Evolutionary conservation across 2,329 filamentous ascomycete species (phyloP).

Genomic region (Akanthomyces uredinophilus): DNA sequence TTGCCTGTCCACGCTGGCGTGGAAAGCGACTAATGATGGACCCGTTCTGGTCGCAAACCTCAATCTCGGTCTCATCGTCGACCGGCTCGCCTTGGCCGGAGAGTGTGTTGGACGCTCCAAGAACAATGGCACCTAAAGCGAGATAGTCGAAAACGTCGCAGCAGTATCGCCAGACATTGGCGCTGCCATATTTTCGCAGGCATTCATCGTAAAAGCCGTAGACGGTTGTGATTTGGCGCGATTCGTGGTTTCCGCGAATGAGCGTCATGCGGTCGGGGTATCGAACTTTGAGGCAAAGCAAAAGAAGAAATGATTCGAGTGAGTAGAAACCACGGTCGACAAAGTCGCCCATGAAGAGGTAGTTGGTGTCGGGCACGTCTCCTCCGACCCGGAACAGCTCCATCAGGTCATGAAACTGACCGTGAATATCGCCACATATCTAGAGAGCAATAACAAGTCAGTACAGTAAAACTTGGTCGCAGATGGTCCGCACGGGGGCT

Average conservation of each 20-base stretch:
- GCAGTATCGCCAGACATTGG: conserved; percentile 95
- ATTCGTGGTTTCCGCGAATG: conserved; percentile 93
- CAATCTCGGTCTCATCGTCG: conserved; percentile 80
- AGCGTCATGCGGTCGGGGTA: conserved; percentile 97
- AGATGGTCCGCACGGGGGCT: neutral
- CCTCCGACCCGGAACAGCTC: conserved; percentile 91
- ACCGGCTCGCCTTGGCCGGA: conserved; percentile 41
- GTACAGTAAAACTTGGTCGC: neutral
- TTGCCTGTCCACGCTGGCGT: conserved; percentile 35
- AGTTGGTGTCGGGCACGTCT: conserved; percentile 92
- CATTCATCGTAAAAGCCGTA: conserved; percentile 99
- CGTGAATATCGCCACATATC: conserved; percentile 97
- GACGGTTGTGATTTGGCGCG: conserved; percentile 91
- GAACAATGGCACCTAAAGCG: conserved; percentile 79
- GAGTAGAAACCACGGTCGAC: conserved; percentile 98
- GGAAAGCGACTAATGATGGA: conserved; percentile 70
- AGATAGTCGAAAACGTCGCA: conserved; percentile 98
- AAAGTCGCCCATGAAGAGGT: conserved; percentile 98
- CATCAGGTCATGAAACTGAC: conserved; percentile 96
- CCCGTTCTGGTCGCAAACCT: conserved; percentile 82
- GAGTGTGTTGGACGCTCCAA: conserved; percentile 73
- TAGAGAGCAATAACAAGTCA: conserved; percentile 26
- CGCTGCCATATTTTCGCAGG: conserved; percentile 89
- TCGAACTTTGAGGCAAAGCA: conserved; percentile 92
- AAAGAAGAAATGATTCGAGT: conserved; percentile 90